phyloP scores from a whole-genome alignment of 2,329 filamentous ascomycete species.

The Colletotrichum euphorbiae region DNA sequence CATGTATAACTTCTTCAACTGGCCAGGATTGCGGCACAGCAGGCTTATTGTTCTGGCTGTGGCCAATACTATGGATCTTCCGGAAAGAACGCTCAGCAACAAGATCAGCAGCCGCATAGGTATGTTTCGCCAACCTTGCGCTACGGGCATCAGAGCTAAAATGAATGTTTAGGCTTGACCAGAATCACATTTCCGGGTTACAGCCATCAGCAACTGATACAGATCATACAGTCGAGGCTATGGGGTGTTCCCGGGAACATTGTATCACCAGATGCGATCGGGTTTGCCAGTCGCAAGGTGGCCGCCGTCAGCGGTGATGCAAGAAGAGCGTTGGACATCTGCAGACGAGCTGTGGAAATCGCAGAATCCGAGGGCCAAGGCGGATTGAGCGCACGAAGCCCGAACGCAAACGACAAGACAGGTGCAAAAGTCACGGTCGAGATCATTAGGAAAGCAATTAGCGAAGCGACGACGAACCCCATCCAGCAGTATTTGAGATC shows the following conservation, averaged over 20 bases:
- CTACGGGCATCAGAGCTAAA: neutral
- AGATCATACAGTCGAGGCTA: slow-evolving; percentile 94
- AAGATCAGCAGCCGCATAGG: slow-evolving; percentile 94
- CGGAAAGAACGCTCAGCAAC: slow-evolving; percentile 95
- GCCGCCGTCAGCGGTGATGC: slow-evolving; percentile 96
- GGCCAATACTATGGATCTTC: slow-evolving; percentile 98
- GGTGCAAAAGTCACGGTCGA: slow-evolving; percentile 76
- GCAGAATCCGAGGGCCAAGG: slow-evolving; percentile 77
- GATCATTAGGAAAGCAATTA: slow-evolving; percentile 96
- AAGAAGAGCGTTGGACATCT: slow-evolving; percentile 92
- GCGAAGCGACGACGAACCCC: slow-evolving; percentile 92
- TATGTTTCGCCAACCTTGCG: slow-evolving; percentile 42
- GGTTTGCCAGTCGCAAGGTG: slow-evolving; percentile 96
- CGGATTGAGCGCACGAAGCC: slow-evolving; percentile 53
- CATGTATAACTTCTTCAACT: slow-evolving; percentile 99
- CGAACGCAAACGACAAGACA: slow-evolving; percentile 45
- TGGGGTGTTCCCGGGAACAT: slow-evolving; percentile 89
- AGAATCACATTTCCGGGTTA: slow-evolving; percentile 98
- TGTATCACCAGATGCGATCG: slow-evolving; percentile 91
- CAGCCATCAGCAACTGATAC: slow-evolving; percentile 96
- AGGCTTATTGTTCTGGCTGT: slow-evolving; percentile 96
- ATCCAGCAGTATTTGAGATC: slow-evolving; percentile 88
- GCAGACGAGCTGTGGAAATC: slow-evolving; percentile 92
- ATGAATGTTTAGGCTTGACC: slow-evolving; percentile 70
- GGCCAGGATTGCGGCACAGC: slow-evolving; percentile 92